Base-by-base conservation (phyloP, 495 filamentous ascomycete genomes). In the Penicillium manginii region DNA sequence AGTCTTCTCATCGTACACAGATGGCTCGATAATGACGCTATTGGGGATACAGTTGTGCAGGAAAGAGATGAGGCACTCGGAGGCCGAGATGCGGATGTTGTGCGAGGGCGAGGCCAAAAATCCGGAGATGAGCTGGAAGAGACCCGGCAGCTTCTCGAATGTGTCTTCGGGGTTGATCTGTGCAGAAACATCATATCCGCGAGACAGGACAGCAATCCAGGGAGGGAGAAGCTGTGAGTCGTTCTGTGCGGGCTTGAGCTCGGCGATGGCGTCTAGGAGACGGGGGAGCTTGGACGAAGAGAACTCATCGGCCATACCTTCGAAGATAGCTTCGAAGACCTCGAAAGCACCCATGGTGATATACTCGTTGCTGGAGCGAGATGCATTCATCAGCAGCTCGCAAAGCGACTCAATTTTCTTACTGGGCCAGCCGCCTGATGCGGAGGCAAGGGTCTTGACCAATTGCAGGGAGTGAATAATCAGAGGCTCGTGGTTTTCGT, bases 271-370 rank as follows among this genome's bases (percentile, higher is more conserved):
- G 32, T 96, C 92, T 61, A 98, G 78, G 18, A 98, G 80, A 55
- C 88, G 84, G 14, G 96, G 93, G 11, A 98, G 82, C 73, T 98
- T 98, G 1, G 89, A 83, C 2, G 91, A 93, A 0, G 92, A 87
- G 43, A 90, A 82, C 53, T 94, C 91, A 63, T 92, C 89, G 9
- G 88, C 88, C 86, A 98, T 91, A 15, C 91, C 89, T 58, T 86
- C 86, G 60, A 98, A 98, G 18, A 98, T 92, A 65, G 92, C 88
- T 77, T 98, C 96, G 67, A 98, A 98, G 6, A 98, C 89, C 60
- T 96, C 93, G 66, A 98, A 97, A 2, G 93, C 92, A 18, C 91
- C 87, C 87, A 96, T 92, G 46, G 91, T 96, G 73, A 98, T 88
- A 70, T 91, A 96, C 70, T 97, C 91, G 71, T 94, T 97, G 68